Evolutionary conservation across 75 land plant genomes (phyloP).

Genomic region (Cunninghamia lanceolata): DNA sequence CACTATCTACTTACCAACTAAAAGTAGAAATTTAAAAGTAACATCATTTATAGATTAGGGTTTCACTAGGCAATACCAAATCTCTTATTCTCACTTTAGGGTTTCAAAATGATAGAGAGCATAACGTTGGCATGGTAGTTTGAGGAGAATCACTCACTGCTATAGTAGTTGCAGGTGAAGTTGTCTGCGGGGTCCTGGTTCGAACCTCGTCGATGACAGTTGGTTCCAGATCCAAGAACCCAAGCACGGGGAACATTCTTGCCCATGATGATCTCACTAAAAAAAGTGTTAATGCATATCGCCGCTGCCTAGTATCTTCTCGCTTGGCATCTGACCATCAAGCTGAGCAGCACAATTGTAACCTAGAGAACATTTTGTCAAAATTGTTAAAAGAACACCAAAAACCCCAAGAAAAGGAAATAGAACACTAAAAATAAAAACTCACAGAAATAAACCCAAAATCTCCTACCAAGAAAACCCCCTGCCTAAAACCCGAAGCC

Average conservation of each 20-base stretch:
- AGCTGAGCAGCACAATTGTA: conserved; percentile 19
- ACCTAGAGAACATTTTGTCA: neutral
- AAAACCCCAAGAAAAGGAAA: no score
- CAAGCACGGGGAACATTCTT: conserved; percentile 29
- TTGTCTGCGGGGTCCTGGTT: conserved; percentile 33
- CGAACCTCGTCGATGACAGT: conserved; percentile 31
- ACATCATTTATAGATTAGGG: neutral
- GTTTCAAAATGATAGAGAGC: no score
- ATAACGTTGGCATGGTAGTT: no score
- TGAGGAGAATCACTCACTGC: no score
- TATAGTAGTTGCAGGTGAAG: conserved; percentile 46
- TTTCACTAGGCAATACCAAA: neutral
- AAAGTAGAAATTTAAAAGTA: neutral
- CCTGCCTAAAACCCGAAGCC: neutral
- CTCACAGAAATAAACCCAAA: no score
- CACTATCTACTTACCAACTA: conserved; percentile 61
- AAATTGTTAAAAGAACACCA: neutral
- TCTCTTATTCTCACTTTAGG: neutral
- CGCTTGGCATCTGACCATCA: conserved; percentile 40
- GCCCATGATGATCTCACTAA: conserved; percentile 11
- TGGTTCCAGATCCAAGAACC: conserved; percentile 28
- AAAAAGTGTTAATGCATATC: conserved; percentile 2
- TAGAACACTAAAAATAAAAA: neutral
- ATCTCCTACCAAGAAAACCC: no score
- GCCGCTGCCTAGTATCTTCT: conserved; percentile 14